These are phyloP conservation scores for Flaveria bidentis DNA, from an alignment of 129 eudicot genomes.

Conservation along the genomic window DNA sequence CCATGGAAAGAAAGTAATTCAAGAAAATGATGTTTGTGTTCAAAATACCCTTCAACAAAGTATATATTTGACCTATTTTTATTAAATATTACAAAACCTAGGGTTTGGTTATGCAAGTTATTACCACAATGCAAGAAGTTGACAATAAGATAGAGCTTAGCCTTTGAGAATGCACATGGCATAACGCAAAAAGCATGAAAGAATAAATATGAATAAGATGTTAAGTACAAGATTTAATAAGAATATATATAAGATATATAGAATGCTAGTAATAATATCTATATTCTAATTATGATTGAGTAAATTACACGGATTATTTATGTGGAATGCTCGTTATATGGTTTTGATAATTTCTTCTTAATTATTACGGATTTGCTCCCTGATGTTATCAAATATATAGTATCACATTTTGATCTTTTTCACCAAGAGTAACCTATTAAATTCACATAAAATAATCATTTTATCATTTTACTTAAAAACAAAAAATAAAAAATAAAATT, in stretches of 20 bases:
- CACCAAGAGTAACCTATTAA: neutral
- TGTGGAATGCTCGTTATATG: neutral
- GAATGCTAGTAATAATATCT: neutral
- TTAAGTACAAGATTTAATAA: constrained; percentile 15
- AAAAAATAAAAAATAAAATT: too few species aligned
- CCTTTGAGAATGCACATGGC: constrained; percentile 35
- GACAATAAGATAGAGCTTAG: constrained; percentile 17
- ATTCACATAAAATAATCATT: neutral
- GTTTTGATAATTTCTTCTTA: neutral
- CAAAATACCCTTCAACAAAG: constrained; percentile 15
- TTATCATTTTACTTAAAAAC: neutral
- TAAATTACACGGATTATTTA: neutral
- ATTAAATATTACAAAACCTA: constrained; percentile 27
- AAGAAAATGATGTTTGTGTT: constrained; percentile 21
- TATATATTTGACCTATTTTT: constrained; percentile 26
- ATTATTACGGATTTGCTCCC: too few species aligned
- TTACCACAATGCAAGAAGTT: constrained; percentile 12
- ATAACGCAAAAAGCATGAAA: constrained; percentile 39
- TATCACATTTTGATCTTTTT: neutral
- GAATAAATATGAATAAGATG: constrained; percentile 50
- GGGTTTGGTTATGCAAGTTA: neutral
- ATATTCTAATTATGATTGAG: neutral
- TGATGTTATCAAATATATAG: too few species aligned
- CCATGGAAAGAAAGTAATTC: constrained; percentile 24
- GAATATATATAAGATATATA: neutral